These are phyloP conservation scores for Aspergillus fumigatiaffinis DNA, from an alignment of 2,329 filamentous ascomycete genomes.

Conservation along the genomic window DNA sequence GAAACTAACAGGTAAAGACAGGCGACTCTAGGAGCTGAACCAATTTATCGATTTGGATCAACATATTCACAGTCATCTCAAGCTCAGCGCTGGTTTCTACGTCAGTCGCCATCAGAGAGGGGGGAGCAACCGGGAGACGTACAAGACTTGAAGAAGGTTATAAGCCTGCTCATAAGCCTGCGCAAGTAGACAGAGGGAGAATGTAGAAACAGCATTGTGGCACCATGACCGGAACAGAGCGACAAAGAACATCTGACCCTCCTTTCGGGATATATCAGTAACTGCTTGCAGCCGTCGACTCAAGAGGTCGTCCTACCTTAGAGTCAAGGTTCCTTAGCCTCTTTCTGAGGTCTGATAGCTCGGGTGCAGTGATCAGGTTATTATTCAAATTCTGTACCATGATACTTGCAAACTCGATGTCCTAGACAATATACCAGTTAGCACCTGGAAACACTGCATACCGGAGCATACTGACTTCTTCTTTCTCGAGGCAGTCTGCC, in stretches of 20 bases:
- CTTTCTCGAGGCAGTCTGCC: conserved; percentile 93
- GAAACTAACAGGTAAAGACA: conserved; percentile 81
- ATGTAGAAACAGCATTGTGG: conserved; percentile 95
- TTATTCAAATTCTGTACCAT: conserved; percentile 99
- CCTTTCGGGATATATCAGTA: conserved; percentile 47
- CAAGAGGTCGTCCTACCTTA: conserved; percentile 51
- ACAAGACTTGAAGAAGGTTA: conserved; percentile 94
- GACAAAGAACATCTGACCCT: conserved; percentile 93
- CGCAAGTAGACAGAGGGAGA: conserved; percentile 89
- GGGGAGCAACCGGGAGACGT: conserved; percentile 28
- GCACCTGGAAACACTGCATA: neutral
- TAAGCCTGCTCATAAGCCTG: conserved; percentile 99
- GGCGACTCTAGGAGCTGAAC: conserved; percentile 95
- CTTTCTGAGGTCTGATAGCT: conserved; percentile 86
- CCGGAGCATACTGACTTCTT: conserved; percentile 55
- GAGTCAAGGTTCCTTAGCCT: conserved; percentile 85
- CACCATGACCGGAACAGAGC: conserved; percentile 96
- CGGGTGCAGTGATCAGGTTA: conserved; percentile 95
- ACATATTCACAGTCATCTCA: conserved; percentile 97
- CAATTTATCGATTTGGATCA: conserved; percentile 98
- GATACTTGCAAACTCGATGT: conserved; percentile 97
- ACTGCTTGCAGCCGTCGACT: neutral
- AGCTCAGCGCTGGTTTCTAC: conserved; percentile 70
- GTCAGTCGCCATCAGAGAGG: conserved; percentile 13
- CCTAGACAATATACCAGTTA: conserved; percentile 39